Base-by-base conservation (phyloP, 2,329 filamentous ascomycete genomes). In the Colletotrichum siamense region DNA sequence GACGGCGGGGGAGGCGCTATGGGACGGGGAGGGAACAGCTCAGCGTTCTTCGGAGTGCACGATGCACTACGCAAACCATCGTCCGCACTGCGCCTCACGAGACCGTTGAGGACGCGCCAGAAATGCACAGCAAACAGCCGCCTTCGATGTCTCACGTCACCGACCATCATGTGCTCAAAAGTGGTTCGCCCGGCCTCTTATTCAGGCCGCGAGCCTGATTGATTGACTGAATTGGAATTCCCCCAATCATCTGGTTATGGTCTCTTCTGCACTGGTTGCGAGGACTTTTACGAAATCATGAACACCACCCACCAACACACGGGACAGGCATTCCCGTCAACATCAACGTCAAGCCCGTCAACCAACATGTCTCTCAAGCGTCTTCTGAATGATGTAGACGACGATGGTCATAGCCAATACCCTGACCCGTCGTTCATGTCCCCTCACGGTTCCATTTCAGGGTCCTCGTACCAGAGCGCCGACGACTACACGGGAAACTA, bases 351-450 rank as follows among this genome's bases (percentile, higher is more conserved):
- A 1, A 57, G 28, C 18, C 28, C 59, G 26, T 36, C 64, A 18
- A 24, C 64, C 39, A 63, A n/a, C 22, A 77, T 77, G 76, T 70
- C 76, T 8, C 70, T 77, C 6, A 77, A 77, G 55, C 75, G 76
- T 26, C 73, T 77, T 5, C 69, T 77, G 26, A 77, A 77, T 22
- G 69, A 76, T 28, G 76, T 70, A 13, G 76, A 77, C 1, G 66
- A 73, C 16, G 73, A 76, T n/a, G 15, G 26, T 8, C 63, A 22
- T 6, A 52, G 44, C n/a, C 44, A 59, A 34, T 77, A 77, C 55
- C 55, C 73, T 4, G 67, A 71, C 34, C 67, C 73, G 15, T 69
- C 68, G 22, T 71, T 69, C 39, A 63, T 65, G 6, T 76, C 74
- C 15, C 66, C 64, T 7, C 73, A 74, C 12, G 74, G 74, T 5